These are phyloP conservation scores for Penicillium oxalicum DNA, from an alignment of 2,329 filamentous ascomycete species.

Conservation along the genomic window DNA sequence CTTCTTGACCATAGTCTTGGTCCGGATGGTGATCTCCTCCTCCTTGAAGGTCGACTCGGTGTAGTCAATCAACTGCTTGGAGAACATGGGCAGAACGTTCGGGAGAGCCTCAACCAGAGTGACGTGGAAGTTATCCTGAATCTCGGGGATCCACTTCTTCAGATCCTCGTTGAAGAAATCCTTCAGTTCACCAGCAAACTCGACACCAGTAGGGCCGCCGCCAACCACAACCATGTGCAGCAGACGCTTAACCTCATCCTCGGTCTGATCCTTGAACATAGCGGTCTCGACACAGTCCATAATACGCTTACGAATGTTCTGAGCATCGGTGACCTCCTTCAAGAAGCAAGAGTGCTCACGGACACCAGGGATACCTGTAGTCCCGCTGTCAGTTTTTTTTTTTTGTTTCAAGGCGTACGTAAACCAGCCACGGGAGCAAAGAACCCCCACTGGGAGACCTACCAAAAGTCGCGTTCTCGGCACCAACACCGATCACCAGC, in stretches of 20 bases:
- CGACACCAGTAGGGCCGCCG: slow-evolving; percentile 92
- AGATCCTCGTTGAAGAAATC: slow-evolving; percentile 99
- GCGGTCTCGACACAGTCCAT: slow-evolving; percentile 99
- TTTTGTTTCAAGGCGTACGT: too few species aligned
- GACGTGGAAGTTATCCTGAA: slow-evolving; percentile 90
- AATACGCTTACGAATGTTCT: slow-evolving; percentile 94
- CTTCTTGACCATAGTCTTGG: slow-evolving; percentile 98
- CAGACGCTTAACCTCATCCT: slow-evolving; percentile 84
- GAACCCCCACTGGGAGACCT: slow-evolving; percentile 6
- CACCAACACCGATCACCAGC: slow-evolving; percentile 93
- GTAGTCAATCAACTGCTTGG: slow-evolving; percentile 98
- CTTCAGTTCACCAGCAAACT: slow-evolving; percentile 96
- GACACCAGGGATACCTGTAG: slow-evolving; percentile 75
- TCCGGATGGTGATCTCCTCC: slow-evolving; percentile 94
- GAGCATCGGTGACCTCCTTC: slow-evolving; percentile 95
- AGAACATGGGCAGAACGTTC: slow-evolving; percentile 93
- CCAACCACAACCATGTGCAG: slow-evolving; percentile 97
- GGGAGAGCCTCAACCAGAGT: slow-evolving; percentile 95
- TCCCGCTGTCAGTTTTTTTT: slow-evolving; percentile 7
- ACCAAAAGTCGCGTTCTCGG: slow-evolving; percentile 97
- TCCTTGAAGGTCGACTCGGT: slow-evolving; percentile 99
- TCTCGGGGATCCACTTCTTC: slow-evolving; percentile 95
- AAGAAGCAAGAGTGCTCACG: slow-evolving; percentile 94
- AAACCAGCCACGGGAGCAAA: too few species aligned
- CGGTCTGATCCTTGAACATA: slow-evolving; percentile 90